Evolutionary conservation across 2,329 filamentous ascomycete genomes (phyloP), one percentile per base, ranked within the genome.

Genomic region (Neophaeococcomyces mojaviensis): DNA sequence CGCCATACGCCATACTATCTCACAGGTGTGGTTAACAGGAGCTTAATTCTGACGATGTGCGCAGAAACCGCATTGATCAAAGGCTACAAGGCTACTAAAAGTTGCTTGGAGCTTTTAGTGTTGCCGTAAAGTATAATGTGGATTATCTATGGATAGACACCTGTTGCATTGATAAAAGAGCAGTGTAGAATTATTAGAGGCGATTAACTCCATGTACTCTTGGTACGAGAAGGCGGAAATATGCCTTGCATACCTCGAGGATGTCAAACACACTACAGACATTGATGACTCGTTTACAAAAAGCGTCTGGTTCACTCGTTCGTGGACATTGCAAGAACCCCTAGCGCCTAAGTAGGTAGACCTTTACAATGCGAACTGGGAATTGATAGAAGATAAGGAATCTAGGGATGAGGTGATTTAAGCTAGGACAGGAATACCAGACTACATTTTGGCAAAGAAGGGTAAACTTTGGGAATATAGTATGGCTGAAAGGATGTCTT

Each of bases 311-410:
- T 50, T 48, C 33, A 39, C 41, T 7, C 37, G 45, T 4, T 35
- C 35, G 15, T 49, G 36, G 47, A 49, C 43, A 5, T 42, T 51
- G 28, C 49, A 51, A 38, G 51, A 49, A 36, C 44, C 51, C n/a
- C 41, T 53, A n/a, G 51, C 49, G 19, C 51, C 51, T 2, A 8
- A 10, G 28, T 5, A 19, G 7, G 33, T 62, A 19, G 57, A 57
- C 15, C 63, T 64, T 54, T 64, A 58, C 40, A 49, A 53, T 6
- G 30, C 41, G 3, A 53, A 59, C 4, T 35, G 52, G 9, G 18
- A 24, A 18, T 41, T 32, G 6, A 49, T 64, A 8, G 60, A 60
- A 18, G 47, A 55, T 33, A 62, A 59, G 48, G 43, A 10, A 9
- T 52, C 49, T 19, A 52, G 61, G 16, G 49, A 49, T 44, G 28